Conservation (phyloP, 1,139 yeast genomes). For the Hyphopichia burtonii region DNA sequence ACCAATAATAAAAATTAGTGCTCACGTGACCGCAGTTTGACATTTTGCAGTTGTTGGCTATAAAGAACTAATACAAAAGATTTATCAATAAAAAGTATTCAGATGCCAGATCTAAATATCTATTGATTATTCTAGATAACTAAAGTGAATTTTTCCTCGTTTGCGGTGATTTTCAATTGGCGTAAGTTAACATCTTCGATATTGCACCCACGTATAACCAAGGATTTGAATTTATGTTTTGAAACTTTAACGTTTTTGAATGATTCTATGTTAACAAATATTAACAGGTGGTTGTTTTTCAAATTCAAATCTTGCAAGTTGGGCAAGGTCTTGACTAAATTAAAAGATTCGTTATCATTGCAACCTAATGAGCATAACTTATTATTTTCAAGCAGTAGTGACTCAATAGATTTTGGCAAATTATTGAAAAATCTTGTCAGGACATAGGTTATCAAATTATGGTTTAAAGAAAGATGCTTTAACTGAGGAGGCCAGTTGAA, state of each 20-base stretch:
- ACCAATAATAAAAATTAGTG: too few species aligned
- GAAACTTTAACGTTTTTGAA: slow-evolving; percentile 6
- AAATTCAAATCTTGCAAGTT: slow-evolving; percentile 9
- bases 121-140: not conserved
- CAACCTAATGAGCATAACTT: slow-evolving; percentile 13
- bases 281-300: slow-evolving; percentile 9
- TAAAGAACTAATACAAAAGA: too few species aligned
- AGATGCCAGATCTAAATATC: too few species aligned
- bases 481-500: slow-evolving; percentile 32
- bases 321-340: slow-evolving; percentile 11
- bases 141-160: not conserved
- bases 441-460: slow-evolving; percentile 23
- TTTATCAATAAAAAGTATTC: too few species aligned
- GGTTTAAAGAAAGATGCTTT: slow-evolving; percentile 21
- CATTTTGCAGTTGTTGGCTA: too few species aligned
- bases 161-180: slow-evolving; percentile 2
- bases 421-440: slow-evolving; percentile 20
- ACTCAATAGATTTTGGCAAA: slow-evolving; percentile 28
- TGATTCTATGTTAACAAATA: slow-evolving; percentile 8
- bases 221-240: slow-evolving; percentile 3
- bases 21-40: too few species aligned
- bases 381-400: slow-evolving; percentile 20
- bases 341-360: slow-evolving; percentile 6
- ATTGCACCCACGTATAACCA: slow-evolving; percentile 11
- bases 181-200: slow-evolving; percentile 8